phyloP scores from a whole-genome alignment of 78 protist genomes.

The Creolimax fragrantissima region DNA sequence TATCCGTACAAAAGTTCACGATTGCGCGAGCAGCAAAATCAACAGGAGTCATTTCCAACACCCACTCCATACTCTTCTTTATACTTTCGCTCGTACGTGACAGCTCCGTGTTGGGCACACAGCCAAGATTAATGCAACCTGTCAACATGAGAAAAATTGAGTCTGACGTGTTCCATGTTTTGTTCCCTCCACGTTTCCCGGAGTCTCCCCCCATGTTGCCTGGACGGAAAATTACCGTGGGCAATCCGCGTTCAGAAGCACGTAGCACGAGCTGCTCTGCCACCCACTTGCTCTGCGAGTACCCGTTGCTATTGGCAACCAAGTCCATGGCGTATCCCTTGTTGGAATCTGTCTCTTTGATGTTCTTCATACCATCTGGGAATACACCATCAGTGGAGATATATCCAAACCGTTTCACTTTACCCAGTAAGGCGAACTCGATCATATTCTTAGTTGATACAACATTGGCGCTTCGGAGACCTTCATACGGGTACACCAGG shows the following conservation, averaged over 20 bases:
- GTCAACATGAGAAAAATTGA: neutral
- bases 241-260: neutral
- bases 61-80: slow-evolving; percentile 18
- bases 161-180: neutral
- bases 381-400: slow-evolving; percentile 24
- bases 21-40: neutral
- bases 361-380: neutral
- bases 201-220: slow-evolving; percentile 15
- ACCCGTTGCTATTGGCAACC: neutral
- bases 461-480: slow-evolving; percentile 16
- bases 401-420: neutral
- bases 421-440: neutral
- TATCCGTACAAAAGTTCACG: neutral
- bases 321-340: neutral
- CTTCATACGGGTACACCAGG: slow-evolving; percentile 18
- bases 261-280: slow-evolving; percentile 8
- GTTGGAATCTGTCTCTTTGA: neutral
- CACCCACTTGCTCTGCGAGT: slow-evolving; percentile 32
- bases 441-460: neutral
- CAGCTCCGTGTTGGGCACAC: neutral
- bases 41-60: slow-evolving; percentile 12
- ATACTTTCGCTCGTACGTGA: neutral
- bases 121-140: neutral
- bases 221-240: slow-evolving; percentile 10
- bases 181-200: neutral